phyloP scores from a whole-genome alignment of 1,284 basidiomycete genomes.

The Malassezia psittaci region DNA sequence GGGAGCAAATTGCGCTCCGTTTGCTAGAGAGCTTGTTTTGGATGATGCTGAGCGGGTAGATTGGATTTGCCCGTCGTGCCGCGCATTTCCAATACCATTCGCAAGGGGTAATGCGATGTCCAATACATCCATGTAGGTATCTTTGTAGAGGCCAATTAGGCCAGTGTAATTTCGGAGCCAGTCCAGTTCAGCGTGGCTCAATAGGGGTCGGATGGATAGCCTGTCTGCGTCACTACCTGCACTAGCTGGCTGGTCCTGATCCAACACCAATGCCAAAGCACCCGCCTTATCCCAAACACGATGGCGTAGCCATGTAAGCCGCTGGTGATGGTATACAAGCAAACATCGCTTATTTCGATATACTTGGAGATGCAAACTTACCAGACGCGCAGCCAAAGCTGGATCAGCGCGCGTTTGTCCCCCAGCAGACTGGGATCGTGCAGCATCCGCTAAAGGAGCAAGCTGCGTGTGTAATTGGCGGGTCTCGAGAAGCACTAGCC shows the following conservation, averaged over 20 bases:
- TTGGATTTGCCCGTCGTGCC: background rate
- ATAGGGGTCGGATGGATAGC: slow-evolving; percentile 62
- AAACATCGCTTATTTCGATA: slow-evolving; percentile 84
- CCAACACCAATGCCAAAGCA: slow-evolving; percentile 73
- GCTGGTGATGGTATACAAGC: slow-evolving; percentile 77
- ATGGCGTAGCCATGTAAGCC: slow-evolving; percentile 68
- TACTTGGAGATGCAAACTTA: slow-evolving; percentile 77
- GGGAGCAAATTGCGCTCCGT: slow-evolving; percentile 4
- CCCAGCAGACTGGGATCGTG: slow-evolving; percentile 25
- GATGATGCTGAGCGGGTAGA: slow-evolving; percentile 5
- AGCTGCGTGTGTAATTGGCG: slow-evolving; percentile 62
- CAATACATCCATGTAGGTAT: slow-evolving; percentile 66
- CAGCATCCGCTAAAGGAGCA: slow-evolving; percentile 51
- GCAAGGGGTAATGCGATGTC: slow-evolving; percentile 28
- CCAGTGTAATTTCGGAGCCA: slow-evolving; percentile 73
- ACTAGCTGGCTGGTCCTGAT: slow-evolving; percentile 43
- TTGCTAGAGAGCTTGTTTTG: background rate
- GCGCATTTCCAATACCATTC: background rate
- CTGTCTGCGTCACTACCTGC: slow-evolving; percentile 27
- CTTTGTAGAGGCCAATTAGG: slow-evolving; percentile 70
- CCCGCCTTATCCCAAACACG: slow-evolving; percentile 88
- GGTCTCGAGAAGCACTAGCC: slow-evolving; percentile 76
- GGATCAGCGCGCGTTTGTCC: slow-evolving; percentile 38
- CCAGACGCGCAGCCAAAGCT: slow-evolving; percentile 58
- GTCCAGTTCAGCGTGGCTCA: slow-evolving; percentile 82